phyloP scores from a whole-genome alignment of 2,329 filamentous ascomycete species.

The Sporothrix dimorphospora region DNA sequence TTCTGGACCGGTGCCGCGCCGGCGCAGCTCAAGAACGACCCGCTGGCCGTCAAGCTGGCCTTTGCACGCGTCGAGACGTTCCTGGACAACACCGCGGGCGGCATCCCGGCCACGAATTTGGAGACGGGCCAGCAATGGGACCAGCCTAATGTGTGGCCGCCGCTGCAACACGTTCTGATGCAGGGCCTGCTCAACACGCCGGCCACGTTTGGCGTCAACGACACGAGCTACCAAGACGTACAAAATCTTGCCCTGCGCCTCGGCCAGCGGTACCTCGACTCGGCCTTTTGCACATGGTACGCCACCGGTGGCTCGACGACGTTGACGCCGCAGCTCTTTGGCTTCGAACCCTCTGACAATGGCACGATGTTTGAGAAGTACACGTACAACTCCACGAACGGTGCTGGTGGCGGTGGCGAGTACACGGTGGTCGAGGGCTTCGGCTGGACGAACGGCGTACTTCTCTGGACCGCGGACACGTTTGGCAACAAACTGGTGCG shows the following conservation, averaged over 20 bases:
- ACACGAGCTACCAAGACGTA: constrained; percentile 57
- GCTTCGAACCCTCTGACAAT: constrained; percentile 46
- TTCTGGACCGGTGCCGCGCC: constrained; percentile 71
- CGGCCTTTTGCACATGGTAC: constrained; percentile 70
- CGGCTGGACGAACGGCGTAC: constrained; percentile 70
- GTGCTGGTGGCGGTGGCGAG: constrained; percentile 66
- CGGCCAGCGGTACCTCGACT: constrained; percentile 68
- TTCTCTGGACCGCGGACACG: constrained; percentile 67
- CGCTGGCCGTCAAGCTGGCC: constrained; percentile 57
- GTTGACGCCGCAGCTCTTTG: constrained; percentile 53
- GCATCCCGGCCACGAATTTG: constrained; percentile 65
- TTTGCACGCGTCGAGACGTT: constrained; percentile 58
- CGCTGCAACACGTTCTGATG: constrained; percentile 67
- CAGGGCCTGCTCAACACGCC: constrained; percentile 63
- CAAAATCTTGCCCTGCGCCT: constrained; percentile 60
- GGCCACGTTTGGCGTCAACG: constrained; percentile 55
- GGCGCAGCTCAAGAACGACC: constrained; percentile 58
- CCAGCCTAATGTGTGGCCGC: constrained; percentile 71
- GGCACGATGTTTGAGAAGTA: constrained; percentile 76
- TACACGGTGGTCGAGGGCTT: constrained; percentile 72
- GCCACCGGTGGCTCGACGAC: constrained; percentile 66
- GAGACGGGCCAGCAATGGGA: constrained; percentile 69
- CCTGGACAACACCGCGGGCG: constrained; percentile 57
- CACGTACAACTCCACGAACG: constrained; percentile 61
- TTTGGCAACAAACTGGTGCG: constrained; percentile 59